phyloP scores from a whole-genome alignment of 2,329 filamentous ascomycete genomes.

The Cadophora sp. region DNA sequence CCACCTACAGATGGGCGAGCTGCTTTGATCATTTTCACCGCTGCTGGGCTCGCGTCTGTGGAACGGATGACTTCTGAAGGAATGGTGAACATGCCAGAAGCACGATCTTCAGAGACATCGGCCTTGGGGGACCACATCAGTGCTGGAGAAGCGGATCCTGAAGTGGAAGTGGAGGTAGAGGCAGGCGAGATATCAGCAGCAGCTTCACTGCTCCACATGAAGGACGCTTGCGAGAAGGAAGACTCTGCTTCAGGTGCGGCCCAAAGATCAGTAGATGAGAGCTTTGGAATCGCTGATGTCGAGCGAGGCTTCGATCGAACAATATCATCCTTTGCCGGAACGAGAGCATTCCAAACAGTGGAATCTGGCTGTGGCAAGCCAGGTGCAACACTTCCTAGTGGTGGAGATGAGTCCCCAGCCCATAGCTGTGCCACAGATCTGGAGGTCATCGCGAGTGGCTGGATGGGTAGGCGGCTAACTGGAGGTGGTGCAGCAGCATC shows the following conservation, averaged over 20 bases:
- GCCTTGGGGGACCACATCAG: conserved; percentile 33
- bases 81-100: conserved; percentile 36
- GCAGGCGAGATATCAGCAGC: not conserved
- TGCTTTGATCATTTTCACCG: conserved; percentile 29
- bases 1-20: conserved; percentile 24
- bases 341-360: conserved; percentile 34
- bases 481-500: conserved; percentile 16
- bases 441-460: conserved; percentile 31
- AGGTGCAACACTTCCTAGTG: not conserved
- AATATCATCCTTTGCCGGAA: conserved; percentile 29
- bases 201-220: conserved; percentile 28
- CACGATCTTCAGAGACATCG: conserved; percentile 1
- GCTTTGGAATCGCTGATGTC: conserved; percentile 23
- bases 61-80: conserved; percentile 30
- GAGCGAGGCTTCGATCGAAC: conserved; percentile 31
- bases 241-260: conserved; percentile 9
- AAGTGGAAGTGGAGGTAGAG: not conserved
- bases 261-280: conserved; percentile 36
- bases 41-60: conserved; percentile 35
- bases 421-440: conserved; percentile 31
- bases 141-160: not conserved
- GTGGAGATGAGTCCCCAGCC: conserved; percentile 14
- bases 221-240: not conserved
- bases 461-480: conserved; percentile 33
- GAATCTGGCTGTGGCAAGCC: conserved; percentile 39